These are phyloP conservation scores for Termitomyces sp. DNA, from an alignment of 768 basidiomycete species.

Conservation along the genomic window DNA sequence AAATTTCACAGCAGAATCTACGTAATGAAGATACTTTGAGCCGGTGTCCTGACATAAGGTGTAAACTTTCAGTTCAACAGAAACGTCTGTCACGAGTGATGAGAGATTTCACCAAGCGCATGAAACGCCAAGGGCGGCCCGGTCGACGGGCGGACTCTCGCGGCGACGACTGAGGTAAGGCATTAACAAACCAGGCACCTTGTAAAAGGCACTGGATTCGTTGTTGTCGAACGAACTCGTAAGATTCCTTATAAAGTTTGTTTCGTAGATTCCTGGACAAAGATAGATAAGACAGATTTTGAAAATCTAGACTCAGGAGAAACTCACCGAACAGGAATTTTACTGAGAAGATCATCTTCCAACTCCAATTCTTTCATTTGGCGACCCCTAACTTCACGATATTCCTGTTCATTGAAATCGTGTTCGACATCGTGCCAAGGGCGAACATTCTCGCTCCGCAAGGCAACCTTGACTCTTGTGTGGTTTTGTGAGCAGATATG, in stretches of 20 bases:
- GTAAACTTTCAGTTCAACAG: not conserved
- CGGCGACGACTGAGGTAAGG: constrained; percentile 50
- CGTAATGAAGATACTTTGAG: constrained; percentile 79
- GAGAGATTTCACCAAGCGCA: constrained; percentile 63
- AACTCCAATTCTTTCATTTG: constrained; percentile 89
- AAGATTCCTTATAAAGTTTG: constrained; percentile 87
- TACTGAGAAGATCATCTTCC: constrained; percentile 84
- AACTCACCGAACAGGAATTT: constrained; percentile 79
- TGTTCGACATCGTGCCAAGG: constrained; percentile 83
- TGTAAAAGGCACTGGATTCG: constrained; percentile 84
- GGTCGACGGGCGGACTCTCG: constrained; percentile 57
- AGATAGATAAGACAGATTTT: not conserved
- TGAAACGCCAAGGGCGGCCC: constrained; percentile 77
- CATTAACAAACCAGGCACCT: constrained; percentile 92
- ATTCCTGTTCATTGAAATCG: constrained; percentile 79
- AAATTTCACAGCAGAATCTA: constrained; percentile 79
- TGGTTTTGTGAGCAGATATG: constrained; percentile 2
- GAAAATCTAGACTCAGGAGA: not conserved
- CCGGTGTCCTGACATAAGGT: constrained; percentile 60
- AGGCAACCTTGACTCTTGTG: constrained; percentile 72
- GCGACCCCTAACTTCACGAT: constrained; percentile 79
- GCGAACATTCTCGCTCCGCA: constrained; percentile 70
- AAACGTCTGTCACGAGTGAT: not conserved
- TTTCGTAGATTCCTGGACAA: constrained; percentile 68
- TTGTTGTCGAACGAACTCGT: constrained; percentile 86